Evolutionary conservation across 2,329 filamentous ascomycete species (phyloP), one percentile per base, ranked within the genome.

Genomic region (Alternaria rosae): DNA sequence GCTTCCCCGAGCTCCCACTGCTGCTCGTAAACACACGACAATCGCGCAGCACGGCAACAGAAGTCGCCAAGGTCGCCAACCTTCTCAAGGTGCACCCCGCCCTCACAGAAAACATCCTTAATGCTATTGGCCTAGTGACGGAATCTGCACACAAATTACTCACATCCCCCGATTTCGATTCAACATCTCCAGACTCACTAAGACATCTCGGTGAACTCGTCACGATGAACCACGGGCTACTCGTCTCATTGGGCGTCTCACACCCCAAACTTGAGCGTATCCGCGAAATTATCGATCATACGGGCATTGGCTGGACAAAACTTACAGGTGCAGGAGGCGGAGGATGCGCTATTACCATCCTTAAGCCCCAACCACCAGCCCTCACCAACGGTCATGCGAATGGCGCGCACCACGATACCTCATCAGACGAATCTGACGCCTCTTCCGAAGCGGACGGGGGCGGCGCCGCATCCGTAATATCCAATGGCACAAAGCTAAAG

Each of bases 221-320:
- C 85, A 90, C 89, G 13, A 90, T 99, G 72, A 99, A 99, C 76
- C 95, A 99, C 77, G 95, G 94, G 23, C 85, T 98, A 45, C 85
- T 99, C 21, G 90, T 93, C n/a, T 91, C 93, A 1, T 84, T 99
- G 4, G 95, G 95, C 8, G 95, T 98, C 26, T 98, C 94, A 2
- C 95, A 99, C 79, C 96, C 95, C 1, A 90, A 93, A 48, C 85
- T 99, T 25, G 95, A 99, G 81, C 89, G 94, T 30, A 89, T 99
- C 70, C 89, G 95, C 65, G 94, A 97, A 80, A 84, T 99, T 44
- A 81, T 80, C 51, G 94, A 99, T 69, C 89, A 95, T 70, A 88
- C 93, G 59, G 91, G 91, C 42, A 91, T 97, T 58, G 95, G 95
- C 28, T 99, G 94, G 94, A 97, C 95, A 12, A 99, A 99, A 79